Evolutionary conservation across 78 protist species (phyloP).

Genomic region (Pelomyxa schiedti): DNA sequence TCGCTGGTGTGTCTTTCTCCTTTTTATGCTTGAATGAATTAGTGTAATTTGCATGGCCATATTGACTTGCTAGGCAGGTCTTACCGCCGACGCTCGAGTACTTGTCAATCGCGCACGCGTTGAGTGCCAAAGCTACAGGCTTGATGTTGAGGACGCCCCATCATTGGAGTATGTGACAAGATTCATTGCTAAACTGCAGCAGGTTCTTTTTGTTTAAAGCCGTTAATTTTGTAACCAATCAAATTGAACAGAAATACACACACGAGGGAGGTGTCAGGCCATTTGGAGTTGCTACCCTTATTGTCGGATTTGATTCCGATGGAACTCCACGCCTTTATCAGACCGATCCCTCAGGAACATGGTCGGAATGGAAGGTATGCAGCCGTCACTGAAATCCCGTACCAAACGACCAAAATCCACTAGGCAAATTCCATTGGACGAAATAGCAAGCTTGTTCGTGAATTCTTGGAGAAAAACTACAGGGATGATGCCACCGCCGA

Average conservation of each 20-base stretch:
- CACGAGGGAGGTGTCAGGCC: constrained; percentile 98
- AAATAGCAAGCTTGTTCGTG: constrained; percentile 79
- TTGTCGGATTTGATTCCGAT: constrained; percentile 88
- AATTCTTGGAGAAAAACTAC: constrained; percentile 89
- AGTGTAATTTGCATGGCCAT: neutral
- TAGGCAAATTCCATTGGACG: constrained; percentile 74
- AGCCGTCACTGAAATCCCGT: constrained; percentile 19
- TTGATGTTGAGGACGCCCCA: constrained; percentile 87
- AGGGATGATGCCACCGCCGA: constrained; percentile 26
- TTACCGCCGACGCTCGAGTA: constrained; percentile 96
- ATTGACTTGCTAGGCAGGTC: constrained; percentile 34
- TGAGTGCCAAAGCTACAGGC: constrained; percentile 92
- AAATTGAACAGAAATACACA: constrained; percentile 80
- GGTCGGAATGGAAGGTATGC: constrained; percentile 88
- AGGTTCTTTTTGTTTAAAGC: constrained; percentile 31
- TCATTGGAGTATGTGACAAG: constrained; percentile 83
- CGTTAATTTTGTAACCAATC: constrained; percentile 1
- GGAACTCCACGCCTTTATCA: constrained; percentile 84
- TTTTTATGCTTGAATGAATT: neutral
- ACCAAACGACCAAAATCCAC: neutral
- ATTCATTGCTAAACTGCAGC: constrained; percentile 86
- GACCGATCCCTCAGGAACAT: constrained; percentile 95
- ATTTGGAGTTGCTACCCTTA: constrained; percentile 93
- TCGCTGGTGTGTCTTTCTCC: constrained; percentile 70
- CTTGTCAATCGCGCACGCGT: constrained; percentile 80